A percentile compares a stretch with the other conserved stretches of the same genome.
Evolutionary conservation across 176 grass and related monocot species (phyloP).

Genomic region (Juncus inflexus): DNA sequence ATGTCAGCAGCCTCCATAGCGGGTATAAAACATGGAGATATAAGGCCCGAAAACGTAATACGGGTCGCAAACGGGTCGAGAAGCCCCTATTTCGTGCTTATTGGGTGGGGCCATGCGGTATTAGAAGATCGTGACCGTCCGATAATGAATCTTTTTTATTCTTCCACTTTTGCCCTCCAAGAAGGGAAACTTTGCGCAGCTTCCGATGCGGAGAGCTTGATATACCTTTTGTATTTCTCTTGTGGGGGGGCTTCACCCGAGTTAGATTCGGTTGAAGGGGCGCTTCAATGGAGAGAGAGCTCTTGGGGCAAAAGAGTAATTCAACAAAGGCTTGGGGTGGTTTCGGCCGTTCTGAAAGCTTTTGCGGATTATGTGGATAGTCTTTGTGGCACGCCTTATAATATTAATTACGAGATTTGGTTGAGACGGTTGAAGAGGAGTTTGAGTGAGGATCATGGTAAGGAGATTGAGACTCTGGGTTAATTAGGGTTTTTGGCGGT

Average conservation of each 20-base stretch:
- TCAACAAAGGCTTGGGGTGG: slow-evolving; percentile 85
- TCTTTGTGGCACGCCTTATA: slow-evolving; percentile 86
- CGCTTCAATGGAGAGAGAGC: slow-evolving; percentile 87
- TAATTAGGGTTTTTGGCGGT: too few species aligned
- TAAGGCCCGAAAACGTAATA: slow-evolving; percentile 87
- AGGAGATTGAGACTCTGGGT: slow-evolving; percentile 37
- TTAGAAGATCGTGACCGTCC: slow-evolving; percentile 84
- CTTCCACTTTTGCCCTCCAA: slow-evolving; percentile 84
- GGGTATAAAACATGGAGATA: slow-evolving; percentile 80
- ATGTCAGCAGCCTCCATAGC: slow-evolving; percentile 64
- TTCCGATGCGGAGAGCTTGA: slow-evolving; percentile 85
- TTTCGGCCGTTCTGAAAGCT: slow-evolving; percentile 91
- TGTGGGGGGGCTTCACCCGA: slow-evolving; percentile 80
- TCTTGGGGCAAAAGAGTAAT: slow-evolving; percentile 90
- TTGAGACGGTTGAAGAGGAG: slow-evolving; percentile 73
- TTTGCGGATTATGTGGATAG: slow-evolving; percentile 99
- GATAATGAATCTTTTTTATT: slow-evolving; percentile 87
- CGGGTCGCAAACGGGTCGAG: slow-evolving; percentile 51
- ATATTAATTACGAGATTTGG: slow-evolving; percentile 97
- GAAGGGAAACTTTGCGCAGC: slow-evolving; percentile 92
- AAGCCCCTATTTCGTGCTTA: slow-evolving; percentile 64
- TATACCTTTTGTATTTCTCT: slow-evolving; percentile 86
- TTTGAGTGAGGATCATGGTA: slow-evolving; percentile 90
- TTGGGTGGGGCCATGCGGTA: slow-evolving; percentile 96
- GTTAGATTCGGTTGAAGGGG: slow-evolving; percentile 87